Percentiles rank a stretch among this genome's conserved stretches.
Conservation (phyloP, 441 rosid genomes). For the Metrosideros polymorpha region DNA sequence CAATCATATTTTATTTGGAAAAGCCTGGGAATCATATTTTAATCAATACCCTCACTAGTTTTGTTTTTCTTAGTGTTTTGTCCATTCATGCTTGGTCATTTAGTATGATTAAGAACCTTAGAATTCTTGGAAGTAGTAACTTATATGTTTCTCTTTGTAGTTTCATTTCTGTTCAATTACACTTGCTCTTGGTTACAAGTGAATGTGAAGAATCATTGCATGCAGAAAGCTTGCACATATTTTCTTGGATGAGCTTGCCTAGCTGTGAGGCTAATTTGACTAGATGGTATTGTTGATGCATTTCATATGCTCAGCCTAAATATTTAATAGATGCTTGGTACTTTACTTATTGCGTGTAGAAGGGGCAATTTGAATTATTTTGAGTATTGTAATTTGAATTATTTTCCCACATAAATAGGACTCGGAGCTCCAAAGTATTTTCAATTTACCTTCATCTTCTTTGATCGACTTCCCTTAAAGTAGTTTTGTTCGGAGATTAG, state of each 20-base stretch:
- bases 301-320: neutral
- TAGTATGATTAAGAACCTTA: neutral
- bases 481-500: neutral
- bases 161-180: neutral
- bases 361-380: no score
- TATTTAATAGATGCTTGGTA: neutral
- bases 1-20: neutral
- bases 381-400: neutral
- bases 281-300: neutral
- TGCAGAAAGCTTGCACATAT: neutral
- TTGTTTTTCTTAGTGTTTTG: neutral
- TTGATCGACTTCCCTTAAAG: neutral
- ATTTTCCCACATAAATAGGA: neutral
- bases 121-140: neutral
- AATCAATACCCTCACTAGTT: neutral
- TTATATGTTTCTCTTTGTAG: neutral
- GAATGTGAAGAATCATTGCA: neutral
- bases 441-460: neutral
- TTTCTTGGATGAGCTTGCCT: neutral
- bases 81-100: neutral
- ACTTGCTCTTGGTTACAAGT: neutral
- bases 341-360: neutral
- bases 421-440: neutral
- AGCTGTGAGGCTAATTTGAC: neutral
- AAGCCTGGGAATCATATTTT: neutral